Evolutionary conservation across 2,329 filamentous ascomycete species (phyloP), one percentile per base, ranked within the genome.

Genomic region (Dothiorella sarmentorum): DNA sequence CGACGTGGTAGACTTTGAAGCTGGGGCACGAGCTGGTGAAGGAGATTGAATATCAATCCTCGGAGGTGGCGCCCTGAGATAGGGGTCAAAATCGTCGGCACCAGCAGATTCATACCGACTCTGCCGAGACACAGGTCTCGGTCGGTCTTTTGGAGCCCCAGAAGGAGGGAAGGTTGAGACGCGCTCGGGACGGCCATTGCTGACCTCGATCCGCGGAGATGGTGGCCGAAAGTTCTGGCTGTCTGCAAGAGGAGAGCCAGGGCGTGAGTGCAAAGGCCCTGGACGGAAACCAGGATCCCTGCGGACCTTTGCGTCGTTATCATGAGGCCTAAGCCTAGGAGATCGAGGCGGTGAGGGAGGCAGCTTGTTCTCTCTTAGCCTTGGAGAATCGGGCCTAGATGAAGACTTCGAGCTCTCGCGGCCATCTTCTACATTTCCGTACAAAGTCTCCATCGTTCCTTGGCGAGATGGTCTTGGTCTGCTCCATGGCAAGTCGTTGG

Each of bases 1-100:
- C 17, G 68, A 61, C 20, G 63, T 65, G 15, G 49, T 62, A 7
- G 61, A 49, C 9, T 61, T 65, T 9, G 65, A 64, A 22, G 37
- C 20, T 18, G 56, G 31, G 42, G 63, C 65, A 60, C 70, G 67
- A 40, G 67, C 66, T 49, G 68, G 68, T 18, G 66, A 71, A 7
- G 69, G 67, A 31, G 67, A 71, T 56, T 69, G 67, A 15, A 68
- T 64, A 55, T 71, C 69, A 17, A 73, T 69, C 3, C 70, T 52
- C 15, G 38, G 35, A 26, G 43, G 42, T 18, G 40, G 13, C 4
- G 33, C 53, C 20, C 37, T 43, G 7, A 71, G 49, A 27, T 15
- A 20, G 24, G 69, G 27, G 49, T 64, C 5, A 66, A 66, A 7
- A 67, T 62, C 15, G 67, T 68, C 56, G 70, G 20, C 18, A 11